A percentile compares a stretch with the other conserved stretches of the same genome.
Evolutionary conservation across 2,329 filamentous ascomycete genomes (phyloP).

Genomic region (Zymoseptoria crescenta): DNA sequence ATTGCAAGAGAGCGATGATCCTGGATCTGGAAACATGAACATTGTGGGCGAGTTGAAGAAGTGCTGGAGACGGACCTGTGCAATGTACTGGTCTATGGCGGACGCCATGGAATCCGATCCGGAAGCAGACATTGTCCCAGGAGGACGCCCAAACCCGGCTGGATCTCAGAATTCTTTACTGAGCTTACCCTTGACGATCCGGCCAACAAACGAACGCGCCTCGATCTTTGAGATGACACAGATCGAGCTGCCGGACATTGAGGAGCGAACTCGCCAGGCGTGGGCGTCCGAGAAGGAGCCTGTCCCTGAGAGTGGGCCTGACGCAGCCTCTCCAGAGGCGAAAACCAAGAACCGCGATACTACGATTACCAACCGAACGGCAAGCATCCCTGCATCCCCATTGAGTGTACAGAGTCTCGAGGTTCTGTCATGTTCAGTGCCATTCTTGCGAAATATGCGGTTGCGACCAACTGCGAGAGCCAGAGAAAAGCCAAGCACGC

Average conservation of each 20-base stretch:
- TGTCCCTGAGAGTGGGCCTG: not conserved
- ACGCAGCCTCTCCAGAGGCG: not conserved
- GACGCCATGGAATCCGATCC: slow-evolving; percentile 49
- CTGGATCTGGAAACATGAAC: slow-evolving; percentile 62
- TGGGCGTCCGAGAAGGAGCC: not conserved
- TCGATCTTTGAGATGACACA: slow-evolving; percentile 20
- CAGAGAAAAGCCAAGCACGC: slow-evolving; percentile 2
- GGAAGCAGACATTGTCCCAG: slow-evolving; percentile 64
- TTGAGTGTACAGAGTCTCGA: slow-evolving; percentile 47
- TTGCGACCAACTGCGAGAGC: slow-evolving; percentile 15
- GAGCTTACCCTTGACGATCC: slow-evolving; percentile 17
- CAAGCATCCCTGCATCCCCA: slow-evolving; percentile 36
- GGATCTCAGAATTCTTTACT: slow-evolving; percentile 8
- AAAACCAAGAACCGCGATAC: slow-evolving; percentile 3
- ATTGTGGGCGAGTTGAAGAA: slow-evolving; percentile 92
- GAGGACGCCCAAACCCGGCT: slow-evolving; percentile 44
- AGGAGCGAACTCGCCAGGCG: not conserved
- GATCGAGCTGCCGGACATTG: slow-evolving; percentile 13
- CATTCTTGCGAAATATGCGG: slow-evolving; percentile 28
- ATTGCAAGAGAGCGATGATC: slow-evolving; percentile 44
- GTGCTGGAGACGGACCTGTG: slow-evolving; percentile 89
- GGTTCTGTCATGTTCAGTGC: slow-evolving; percentile 53
- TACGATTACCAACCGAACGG: slow-evolving; percentile 16
- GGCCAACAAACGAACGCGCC: slow-evolving; percentile 14
- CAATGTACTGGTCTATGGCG: slow-evolving; percentile 75